Evolutionary conservation across 2,329 filamentous ascomycete species (phyloP), one percentile per base, ranked within the genome.

Genomic region (Verticillium isaacii): DNA sequence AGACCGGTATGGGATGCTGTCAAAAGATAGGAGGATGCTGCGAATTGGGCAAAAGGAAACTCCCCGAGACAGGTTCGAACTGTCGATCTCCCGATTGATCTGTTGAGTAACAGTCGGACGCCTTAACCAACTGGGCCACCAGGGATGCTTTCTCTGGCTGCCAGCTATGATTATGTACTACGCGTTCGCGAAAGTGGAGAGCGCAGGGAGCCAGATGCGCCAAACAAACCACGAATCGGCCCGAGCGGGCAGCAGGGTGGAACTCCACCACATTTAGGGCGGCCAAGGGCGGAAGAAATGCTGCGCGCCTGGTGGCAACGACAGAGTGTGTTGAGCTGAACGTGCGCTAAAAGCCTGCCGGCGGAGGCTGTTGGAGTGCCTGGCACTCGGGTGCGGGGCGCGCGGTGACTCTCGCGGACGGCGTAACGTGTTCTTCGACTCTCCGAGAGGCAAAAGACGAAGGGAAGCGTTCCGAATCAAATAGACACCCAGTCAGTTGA

Each of bases 1-100:
- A 5, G 29, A 29, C 1, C 29, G 29, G 29, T 29, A 29, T 29
- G 29, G 76, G 54, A 68, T n/a, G 15, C 6, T 11, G 15, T 32
- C 29, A 37, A 29, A 29, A 29, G 5, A 29, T 6, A n/a, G n/a
- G n/a, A n/a, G 5, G 1, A 6, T 29, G 29, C 29, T 5, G 29
- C 29, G 29, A 29, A 29, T 1, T 29, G 5, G 36, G 41, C 57
- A 60, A 63, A 32, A 32, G 29, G 3, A 17, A 56, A 17, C 57
- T 58, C 57, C 57, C 57, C 57, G 57, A 58, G 37, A 58, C 57
- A 58, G 57, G 57, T 32, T 58, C 57, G 57, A 58, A 58, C 57
- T 58, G 57, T 58, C 37, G 57, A 58, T 58, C 57, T 58, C 57
- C 57, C 57, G 57, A 58, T 58, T 29, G 39, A 39, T 37, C 39